Conservation (phyloP, 2,329 filamentous ascomycete genomes). For the Fusarium duplospermum region DNA sequence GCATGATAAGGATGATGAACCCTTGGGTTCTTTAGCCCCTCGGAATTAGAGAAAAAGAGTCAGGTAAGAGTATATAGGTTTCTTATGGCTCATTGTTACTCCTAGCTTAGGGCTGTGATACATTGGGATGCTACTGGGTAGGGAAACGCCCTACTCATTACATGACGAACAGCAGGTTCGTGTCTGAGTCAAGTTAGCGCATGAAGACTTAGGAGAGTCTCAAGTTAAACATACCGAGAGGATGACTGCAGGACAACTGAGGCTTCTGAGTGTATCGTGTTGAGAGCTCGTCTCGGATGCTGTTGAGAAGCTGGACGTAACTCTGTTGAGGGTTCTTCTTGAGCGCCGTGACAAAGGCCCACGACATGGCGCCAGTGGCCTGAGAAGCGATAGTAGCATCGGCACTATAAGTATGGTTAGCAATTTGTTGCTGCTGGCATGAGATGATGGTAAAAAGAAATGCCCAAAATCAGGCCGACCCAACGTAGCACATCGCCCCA, state of each 20-base stretch:
- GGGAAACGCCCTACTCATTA: slow-evolving; percentile 48
- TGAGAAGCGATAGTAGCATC: slow-evolving; percentile 92
- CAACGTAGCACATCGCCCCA: slow-evolving; percentile 62
- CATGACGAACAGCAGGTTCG: slow-evolving; percentile 73
- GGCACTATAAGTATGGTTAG: slow-evolving; percentile 66
- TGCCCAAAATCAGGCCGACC: slow-evolving; percentile 20
- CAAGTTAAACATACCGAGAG: slow-evolving; percentile 75
- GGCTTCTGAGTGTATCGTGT: slow-evolving; percentile 94
- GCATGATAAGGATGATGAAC: neutral
- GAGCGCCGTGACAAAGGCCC: slow-evolving; percentile 92
- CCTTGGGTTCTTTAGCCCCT: neutral
- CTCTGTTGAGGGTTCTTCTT: slow-evolving; percentile 98
- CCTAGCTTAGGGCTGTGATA: slow-evolving; percentile 15
- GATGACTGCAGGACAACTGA: slow-evolving; percentile 96
- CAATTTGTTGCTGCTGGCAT: neutral
- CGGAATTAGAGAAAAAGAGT: neutral
- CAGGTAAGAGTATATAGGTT: neutral
- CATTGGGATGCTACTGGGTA: neutral
- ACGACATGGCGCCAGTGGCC: slow-evolving; percentile 98
- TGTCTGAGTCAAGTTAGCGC: slow-evolving; percentile 58
- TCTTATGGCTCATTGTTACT: slow-evolving; percentile 20
- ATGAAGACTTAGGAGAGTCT: slow-evolving; percentile 9
- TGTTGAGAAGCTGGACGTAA: slow-evolving; percentile 96
- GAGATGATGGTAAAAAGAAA: neutral
- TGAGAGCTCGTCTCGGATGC: slow-evolving; percentile 90